Conservation (phyloP, 805 yeast genomes). For the Kazachstania martiniae region DNA sequence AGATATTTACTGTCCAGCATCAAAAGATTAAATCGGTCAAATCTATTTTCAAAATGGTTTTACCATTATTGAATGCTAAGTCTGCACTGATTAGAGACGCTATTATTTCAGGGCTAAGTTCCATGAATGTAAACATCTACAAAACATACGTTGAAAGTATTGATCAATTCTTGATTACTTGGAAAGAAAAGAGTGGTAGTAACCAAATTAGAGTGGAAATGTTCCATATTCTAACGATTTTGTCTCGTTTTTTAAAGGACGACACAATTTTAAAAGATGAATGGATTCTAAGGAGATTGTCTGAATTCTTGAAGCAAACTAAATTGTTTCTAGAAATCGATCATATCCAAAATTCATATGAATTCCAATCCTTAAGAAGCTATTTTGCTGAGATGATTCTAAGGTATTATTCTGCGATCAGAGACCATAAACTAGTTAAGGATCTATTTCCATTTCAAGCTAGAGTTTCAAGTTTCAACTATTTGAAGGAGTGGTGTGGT, state of each 20-base stretch:
- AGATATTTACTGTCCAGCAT: slow-evolving; percentile 71
- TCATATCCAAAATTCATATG: slow-evolving; percentile 51
- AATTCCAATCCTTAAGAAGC: slow-evolving; percentile 66
- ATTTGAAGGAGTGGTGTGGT: slow-evolving; percentile 91
- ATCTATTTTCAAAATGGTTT: slow-evolving; percentile 76
- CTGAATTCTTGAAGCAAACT: slow-evolving; percentile 49
- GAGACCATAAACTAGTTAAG: slow-evolving; percentile 30
- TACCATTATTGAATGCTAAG: slow-evolving; percentile 66
- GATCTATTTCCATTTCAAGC: slow-evolving; percentile 80
- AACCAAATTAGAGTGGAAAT: slow-evolving; percentile 55
- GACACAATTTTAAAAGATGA: slow-evolving; percentile 48
- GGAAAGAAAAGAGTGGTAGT: slow-evolving; percentile 39
- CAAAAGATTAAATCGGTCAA: slow-evolving; percentile 89
- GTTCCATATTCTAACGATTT: slow-evolving; percentile 62
- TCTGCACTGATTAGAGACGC: slow-evolving; percentile 72
- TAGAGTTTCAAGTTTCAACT: slow-evolving; percentile 69
- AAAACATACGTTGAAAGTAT: slow-evolving; percentile 69
- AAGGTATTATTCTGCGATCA: slow-evolving; percentile 52
- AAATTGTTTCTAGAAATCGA: slow-evolving; percentile 48
- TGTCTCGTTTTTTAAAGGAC: slow-evolving; percentile 49
- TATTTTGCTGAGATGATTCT: slow-evolving; percentile 79
- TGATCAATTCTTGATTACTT: slow-evolving; percentile 45
- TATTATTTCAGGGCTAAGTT: slow-evolving; percentile 77
- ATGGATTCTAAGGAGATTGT: slow-evolving; percentile 54
- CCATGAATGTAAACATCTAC: slow-evolving; percentile 83